Evolutionary conservation across 2,329 filamentous ascomycete species (phyloP).

Genomic region (Colletotrichum sidae): DNA sequence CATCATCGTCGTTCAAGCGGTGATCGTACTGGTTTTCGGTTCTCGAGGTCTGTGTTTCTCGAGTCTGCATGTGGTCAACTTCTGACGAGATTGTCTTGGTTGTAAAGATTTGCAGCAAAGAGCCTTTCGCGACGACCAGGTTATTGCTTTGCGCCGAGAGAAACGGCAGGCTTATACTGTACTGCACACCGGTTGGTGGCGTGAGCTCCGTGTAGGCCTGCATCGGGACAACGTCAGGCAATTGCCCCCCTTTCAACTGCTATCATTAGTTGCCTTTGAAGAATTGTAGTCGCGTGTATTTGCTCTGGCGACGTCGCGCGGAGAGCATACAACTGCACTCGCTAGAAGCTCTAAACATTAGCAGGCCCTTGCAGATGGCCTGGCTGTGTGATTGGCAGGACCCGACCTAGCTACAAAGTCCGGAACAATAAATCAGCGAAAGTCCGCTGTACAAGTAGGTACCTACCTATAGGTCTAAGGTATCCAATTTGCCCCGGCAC

Average conservation of each 20-base stretch:
- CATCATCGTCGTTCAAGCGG: constrained; percentile 69
- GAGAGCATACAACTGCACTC: constrained; percentile 17
- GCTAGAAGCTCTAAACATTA: constrained; percentile 17
- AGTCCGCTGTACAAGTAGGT: too few relatives aligned
- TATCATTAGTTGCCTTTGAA: constrained; percentile 26
- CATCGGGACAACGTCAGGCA: constrained; percentile 67
- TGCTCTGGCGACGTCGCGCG: constrained; percentile 10
- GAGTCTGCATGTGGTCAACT: constrained; percentile 59
- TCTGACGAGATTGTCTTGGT: constrained; percentile 76
- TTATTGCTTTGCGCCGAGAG: constrained; percentile 81
- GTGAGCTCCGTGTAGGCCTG: constrained; percentile 98
- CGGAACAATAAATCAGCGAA: constrained; percentile 24
- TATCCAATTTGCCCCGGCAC: too few relatives aligned
- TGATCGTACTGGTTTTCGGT: constrained; percentile 62
- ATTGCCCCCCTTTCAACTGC: constrained; percentile 23
- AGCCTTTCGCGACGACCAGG: constrained; percentile 91
- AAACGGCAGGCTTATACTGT: constrained; percentile 85
- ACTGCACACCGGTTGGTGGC: constrained; percentile 92
- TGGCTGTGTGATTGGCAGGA: constrained; percentile 25
- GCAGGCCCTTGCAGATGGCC: constrained; percentile 7
- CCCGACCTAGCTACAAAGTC: fast-evolving
- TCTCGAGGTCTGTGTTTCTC: constrained; percentile 52
- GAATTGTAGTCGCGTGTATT: neutral
- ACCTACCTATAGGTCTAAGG: too few relatives aligned
- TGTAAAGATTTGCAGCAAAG: constrained; percentile 90